Percentiles rank a stretch among this genome's conserved stretches.
These are phyloP conservation scores for Pisolithus marmoratus DNA, from an alignment of 768 basidiomycete species.

Conservation along the genomic window DNA sequence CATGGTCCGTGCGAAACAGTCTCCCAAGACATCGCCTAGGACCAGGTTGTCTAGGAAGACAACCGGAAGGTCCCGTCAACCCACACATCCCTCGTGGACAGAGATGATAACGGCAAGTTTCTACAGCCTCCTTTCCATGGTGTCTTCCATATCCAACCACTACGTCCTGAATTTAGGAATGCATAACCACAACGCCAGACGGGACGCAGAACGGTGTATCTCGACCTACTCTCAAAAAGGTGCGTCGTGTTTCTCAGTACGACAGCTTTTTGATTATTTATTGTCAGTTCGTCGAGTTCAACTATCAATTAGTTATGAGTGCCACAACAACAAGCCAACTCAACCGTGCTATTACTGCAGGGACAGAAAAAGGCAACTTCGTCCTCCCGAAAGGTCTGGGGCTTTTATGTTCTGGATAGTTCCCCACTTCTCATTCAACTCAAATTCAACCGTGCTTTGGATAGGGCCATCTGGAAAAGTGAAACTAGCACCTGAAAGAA, in stretches of 20 bases:
- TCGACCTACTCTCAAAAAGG: conserved; percentile 76
- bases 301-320: conserved; percentile 45
- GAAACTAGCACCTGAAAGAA: conserved; percentile 15
- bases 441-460: neutral
- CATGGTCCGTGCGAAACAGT: conserved; percentile 31
- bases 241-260: conserved; percentile 31
- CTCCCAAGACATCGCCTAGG: conserved; percentile 29
- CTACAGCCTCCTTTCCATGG: conserved; percentile 6
- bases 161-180: conserved; percentile 47
- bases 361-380: conserved; percentile 47
- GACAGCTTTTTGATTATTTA: neutral
- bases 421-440: neutral
- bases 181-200: conserved; percentile 59
- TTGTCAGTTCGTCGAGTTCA: conserved; percentile 47
- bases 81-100: conserved; percentile 48
- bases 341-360: conserved; percentile 49
- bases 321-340: conserved; percentile 41
- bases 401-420: neutral
- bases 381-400: conserved; percentile 48
- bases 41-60: conserved; percentile 21
- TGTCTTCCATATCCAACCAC: conserved; percentile 9
- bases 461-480: conserved; percentile 25
- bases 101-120: conserved; percentile 39
- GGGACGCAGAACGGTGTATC: conserved; percentile 72
- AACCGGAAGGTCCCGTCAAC: conserved; percentile 32